These are phyloP conservation scores for Colletotrichum cuscutae DNA, from an alignment of 2,329 filamentous ascomycete species.

Conservation along the genomic window DNA sequence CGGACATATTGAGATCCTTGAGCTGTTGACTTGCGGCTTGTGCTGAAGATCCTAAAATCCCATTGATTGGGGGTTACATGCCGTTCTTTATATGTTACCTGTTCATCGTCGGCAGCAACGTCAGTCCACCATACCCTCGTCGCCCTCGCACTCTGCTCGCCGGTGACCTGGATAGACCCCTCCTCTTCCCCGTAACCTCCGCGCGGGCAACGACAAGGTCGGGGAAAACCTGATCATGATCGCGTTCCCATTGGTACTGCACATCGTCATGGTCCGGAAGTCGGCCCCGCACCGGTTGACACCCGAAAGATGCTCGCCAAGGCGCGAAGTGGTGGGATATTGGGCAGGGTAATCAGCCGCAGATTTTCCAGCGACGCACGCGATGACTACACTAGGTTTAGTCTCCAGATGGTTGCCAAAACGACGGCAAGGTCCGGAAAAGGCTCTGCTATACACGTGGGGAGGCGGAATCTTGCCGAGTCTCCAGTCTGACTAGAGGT, in stretches of 20 bases:
- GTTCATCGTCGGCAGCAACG: background rate
- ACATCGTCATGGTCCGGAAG: constrained; percentile 16
- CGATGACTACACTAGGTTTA: background rate
- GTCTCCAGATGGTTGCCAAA: background rate
- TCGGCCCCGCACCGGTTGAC: constrained; percentile 23
- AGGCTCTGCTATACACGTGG: background rate
- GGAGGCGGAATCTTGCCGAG: constrained; percentile 19
- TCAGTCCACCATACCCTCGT: constrained; percentile 10
- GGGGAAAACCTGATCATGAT: constrained; percentile 12
- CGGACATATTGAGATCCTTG: constrained; percentile 33
- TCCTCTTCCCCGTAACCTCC: background rate
- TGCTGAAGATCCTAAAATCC: constrained; percentile 10
- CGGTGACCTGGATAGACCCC: background rate
- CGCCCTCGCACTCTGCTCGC: background rate
- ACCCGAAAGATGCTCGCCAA: background rate
- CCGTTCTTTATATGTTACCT: constrained; percentile 16
- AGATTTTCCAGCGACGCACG: background rate
- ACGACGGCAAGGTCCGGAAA: constrained; percentile 8
- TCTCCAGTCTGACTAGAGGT: background rate
- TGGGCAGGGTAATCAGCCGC: background rate
- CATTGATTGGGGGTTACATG: background rate
- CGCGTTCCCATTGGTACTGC: constrained; percentile 1
- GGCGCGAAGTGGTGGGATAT: background rate
- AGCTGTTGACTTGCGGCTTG: constrained; percentile 27
- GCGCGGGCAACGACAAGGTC: constrained; percentile 2